Base-by-base conservation (phyloP, 768 basidiomycete species). In the Suillus alpinus region DNA sequence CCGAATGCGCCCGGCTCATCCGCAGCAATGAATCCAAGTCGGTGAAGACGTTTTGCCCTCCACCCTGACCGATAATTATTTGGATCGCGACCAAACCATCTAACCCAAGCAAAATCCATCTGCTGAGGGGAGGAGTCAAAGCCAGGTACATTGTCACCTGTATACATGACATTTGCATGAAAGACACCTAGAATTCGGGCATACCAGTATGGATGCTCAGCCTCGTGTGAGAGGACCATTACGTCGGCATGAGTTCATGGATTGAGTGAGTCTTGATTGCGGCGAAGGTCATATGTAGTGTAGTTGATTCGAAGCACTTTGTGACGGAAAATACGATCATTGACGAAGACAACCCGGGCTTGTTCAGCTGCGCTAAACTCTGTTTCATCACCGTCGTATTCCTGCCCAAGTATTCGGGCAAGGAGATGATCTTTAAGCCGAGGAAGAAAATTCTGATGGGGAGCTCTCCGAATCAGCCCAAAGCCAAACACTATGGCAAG, bases 261-360 rank as follows among this genome's bases (percentile, higher is more conserved):
- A 49, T 81, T 80, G 57, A 83, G 66, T 0, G 70, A 61, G 60
- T 84, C 81, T 59, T 81, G 78, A 0, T 37, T 53, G 29, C 26
- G 58, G 6, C 58, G 55, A 7, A 74, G 61, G 32, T 75, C 67
- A 18, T 73, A 75, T 0, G 65, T 71, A 0, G 73, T 75, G 29
- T 73, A 75, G 40, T 74, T 74, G 36, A 76, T 13, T 0, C 53
- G 61, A 0, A 73, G 31, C 0, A 66, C 65, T 12, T 71, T 73
- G 60, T 75, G 73, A 0, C 26, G 18, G 14, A 71, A 76, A 2
- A 76, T 62, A 1, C 49, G 53, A 23, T 75, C 63, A 5, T 68
- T 64, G 0, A 67, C 46, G 4, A 75, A 57, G 0, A 62, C 41
- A 2, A 81, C n/a, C 2, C 2, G 31, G 32, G 58, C 51, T 13